Percentiles rank a stretch among this genome's conserved stretches.
phyloP scores from a whole-genome alignment of 2,329 filamentous ascomycete species.

The Fusarium sp. region DNA sequence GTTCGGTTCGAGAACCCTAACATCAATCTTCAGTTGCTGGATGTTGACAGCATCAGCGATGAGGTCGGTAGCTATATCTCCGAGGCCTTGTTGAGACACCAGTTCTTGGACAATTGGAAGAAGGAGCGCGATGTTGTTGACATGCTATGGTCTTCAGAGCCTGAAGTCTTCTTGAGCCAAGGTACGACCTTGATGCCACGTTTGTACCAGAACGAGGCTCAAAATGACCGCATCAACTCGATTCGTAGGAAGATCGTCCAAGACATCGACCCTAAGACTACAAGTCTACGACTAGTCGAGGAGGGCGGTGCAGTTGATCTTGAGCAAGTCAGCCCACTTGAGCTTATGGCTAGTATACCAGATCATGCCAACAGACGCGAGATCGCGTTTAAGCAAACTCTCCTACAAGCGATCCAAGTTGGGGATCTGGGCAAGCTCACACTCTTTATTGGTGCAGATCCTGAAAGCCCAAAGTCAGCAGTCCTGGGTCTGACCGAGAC shows the following conservation, averaged over 20 bases:
- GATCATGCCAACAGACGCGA: too few relatives aligned
- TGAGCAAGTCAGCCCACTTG: not conserved
- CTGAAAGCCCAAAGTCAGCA: not conserved
- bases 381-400: too few relatives aligned
- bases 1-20: not conserved
- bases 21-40: not conserved
- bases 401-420: too few relatives aligned
- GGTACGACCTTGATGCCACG: not conserved
- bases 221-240: slow-evolving; percentile 1
- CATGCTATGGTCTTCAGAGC: slow-evolving; percentile 12
- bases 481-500: not conserved
- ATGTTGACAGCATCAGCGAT: not conserved
- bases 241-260: not conserved
- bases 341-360: not conserved
- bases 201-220: not conserved
- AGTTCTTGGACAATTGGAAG: not conserved
- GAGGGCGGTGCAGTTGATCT: not conserved
- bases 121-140: not conserved
- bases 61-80: not conserved
- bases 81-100: not conserved
- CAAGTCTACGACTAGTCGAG: not conserved
- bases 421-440: too few relatives aligned
- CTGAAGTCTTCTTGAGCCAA: not conserved
- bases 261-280: not conserved
- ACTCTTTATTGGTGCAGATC: not conserved